Evolutionary conservation across 202 grass and related monocot species (phyloP).

Genomic region (Dendrocalamus latiflorus): DNA sequence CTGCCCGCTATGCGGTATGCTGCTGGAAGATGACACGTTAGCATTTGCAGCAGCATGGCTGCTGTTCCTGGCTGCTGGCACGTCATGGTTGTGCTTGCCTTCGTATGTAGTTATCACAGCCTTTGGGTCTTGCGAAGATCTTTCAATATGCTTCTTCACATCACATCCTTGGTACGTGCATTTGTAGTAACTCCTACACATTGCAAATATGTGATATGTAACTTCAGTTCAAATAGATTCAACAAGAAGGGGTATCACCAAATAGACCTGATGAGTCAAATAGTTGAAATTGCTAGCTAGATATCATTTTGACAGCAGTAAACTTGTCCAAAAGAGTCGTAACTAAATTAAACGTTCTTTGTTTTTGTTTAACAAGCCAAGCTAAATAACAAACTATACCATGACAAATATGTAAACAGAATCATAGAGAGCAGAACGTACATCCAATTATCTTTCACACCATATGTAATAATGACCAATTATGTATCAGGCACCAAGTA

Average conservation of each 20-base stretch:
- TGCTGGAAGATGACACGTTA: conserved; percentile 35
- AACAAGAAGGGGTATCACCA: background rate
- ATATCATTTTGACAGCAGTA: conserved; percentile 11
- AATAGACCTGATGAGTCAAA: background rate
- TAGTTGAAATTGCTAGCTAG: background rate
- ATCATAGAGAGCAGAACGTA: background rate
- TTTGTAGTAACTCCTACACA: conserved; percentile 97
- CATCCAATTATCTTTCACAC: background rate
- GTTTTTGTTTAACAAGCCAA: background rate
- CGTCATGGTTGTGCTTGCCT: conserved; percentile 89
- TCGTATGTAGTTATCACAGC: conserved; percentile 94
- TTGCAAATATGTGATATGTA: conserved; percentile 1
- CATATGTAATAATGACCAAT: background rate
- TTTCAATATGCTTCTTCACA: conserved; percentile 93
- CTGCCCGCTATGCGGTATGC: conserved; percentile 16
- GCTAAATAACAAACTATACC: background rate
- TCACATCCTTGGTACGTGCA: conserved; percentile 82
- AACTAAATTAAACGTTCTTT: background rate
- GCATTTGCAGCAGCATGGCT: conserved; percentile 45
- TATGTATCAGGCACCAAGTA: no score
- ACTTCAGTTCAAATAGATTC: conserved; percentile 6
- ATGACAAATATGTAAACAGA: conserved; percentile 9
- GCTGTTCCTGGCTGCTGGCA: conserved; percentile 61
- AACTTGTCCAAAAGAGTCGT: conserved; percentile 10
- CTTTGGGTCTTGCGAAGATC: conserved; percentile 70